phyloP scores from a whole-genome alignment of 2,329 filamentous ascomycete genomes.

The Emergomyces pasteurianus region DNA sequence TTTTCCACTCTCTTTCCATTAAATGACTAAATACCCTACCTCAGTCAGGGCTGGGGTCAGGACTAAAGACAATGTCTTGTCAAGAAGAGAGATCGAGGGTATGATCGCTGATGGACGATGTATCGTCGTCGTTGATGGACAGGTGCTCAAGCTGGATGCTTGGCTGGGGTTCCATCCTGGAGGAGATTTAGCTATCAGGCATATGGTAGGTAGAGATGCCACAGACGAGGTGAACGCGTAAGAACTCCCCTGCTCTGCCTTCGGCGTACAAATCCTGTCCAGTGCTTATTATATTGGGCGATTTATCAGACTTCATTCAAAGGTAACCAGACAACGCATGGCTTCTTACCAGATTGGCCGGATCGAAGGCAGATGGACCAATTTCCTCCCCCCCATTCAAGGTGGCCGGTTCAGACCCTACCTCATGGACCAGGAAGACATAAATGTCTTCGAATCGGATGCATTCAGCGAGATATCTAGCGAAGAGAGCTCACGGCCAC shows the following conservation, averaged over 20 bases:
- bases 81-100: slow-evolving; percentile 58
- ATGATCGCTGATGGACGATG: slow-evolving; percentile 70
- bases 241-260: slow-evolving; percentile 17
- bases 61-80: slow-evolving; percentile 39
- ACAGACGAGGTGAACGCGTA: slow-evolving; percentile 89
- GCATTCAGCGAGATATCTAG: slow-evolving; percentile 27
- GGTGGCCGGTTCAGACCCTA: slow-evolving; percentile 61
- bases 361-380: slow-evolving; percentile 69
- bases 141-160: slow-evolving; percentile 74
- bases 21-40: not conserved
- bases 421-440: slow-evolving; percentile 31
- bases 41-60: not conserved
- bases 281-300: slow-evolving; percentile 10
- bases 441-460: slow-evolving; percentile 23
- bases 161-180: slow-evolving; percentile 88
- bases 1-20: not conserved
- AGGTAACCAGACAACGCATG: slow-evolving; percentile 64
- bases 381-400: slow-evolving; percentile 84
- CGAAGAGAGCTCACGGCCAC: slow-evolving; percentile 42
- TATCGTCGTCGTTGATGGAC: slow-evolving; percentile 67
- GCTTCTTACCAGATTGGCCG: slow-evolving; percentile 68
- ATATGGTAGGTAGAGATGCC: slow-evolving; percentile 88
- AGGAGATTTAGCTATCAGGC: slow-evolving; percentile 75
- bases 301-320: slow-evolving; percentile 60
- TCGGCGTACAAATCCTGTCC: not conserved